Conservation (phyloP, 306 rosid species). For the Canavalia gladiata region DNA sequence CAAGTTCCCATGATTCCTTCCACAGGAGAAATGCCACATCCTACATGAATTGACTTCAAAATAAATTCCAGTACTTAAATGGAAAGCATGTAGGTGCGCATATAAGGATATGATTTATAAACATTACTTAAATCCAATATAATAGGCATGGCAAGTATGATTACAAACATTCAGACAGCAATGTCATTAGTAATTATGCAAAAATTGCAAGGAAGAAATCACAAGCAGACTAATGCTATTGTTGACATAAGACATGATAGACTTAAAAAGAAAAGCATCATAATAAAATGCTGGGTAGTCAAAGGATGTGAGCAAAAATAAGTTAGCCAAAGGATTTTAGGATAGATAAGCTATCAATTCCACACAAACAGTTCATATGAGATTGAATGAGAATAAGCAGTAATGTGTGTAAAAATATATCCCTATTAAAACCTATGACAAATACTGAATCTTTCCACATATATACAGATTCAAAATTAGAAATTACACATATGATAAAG, state of each 20-base stretch:
- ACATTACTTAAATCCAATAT: constrained; percentile 32
- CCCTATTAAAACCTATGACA: constrained; percentile 28
- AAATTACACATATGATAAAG: constrained; percentile 37
- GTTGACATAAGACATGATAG: constrained; percentile 13
- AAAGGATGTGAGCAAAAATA: background rate
- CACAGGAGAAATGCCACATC: constrained; percentile 95
- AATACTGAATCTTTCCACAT: background rate
- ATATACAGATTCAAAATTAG: constrained; percentile 19
- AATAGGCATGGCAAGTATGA: constrained; percentile 31
- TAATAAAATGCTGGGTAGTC: background rate
- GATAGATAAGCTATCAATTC: constrained; percentile 35
- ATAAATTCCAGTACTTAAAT: constrained; percentile 42
- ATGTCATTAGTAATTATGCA: constrained; percentile 7
- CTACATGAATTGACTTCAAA: constrained; percentile 55
- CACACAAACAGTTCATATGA: background rate
- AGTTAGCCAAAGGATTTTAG: background rate
- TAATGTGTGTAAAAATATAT: background rate
- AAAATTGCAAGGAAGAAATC: constrained; percentile 36
- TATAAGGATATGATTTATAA: constrained; percentile 27
- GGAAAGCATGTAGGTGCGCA: constrained; percentile 29
- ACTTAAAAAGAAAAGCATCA: background rate
- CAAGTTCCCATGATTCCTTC: constrained; percentile 97
- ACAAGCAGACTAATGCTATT: background rate
- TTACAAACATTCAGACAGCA: constrained; percentile 17
- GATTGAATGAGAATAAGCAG: constrained; percentile 27